A percentile compares a stretch with the other conserved stretches of the same genome.
These are phyloP conservation scores for Cercospora beticola DNA, from an alignment of 2,329 filamentous ascomycete species.

Conservation along the genomic window DNA sequence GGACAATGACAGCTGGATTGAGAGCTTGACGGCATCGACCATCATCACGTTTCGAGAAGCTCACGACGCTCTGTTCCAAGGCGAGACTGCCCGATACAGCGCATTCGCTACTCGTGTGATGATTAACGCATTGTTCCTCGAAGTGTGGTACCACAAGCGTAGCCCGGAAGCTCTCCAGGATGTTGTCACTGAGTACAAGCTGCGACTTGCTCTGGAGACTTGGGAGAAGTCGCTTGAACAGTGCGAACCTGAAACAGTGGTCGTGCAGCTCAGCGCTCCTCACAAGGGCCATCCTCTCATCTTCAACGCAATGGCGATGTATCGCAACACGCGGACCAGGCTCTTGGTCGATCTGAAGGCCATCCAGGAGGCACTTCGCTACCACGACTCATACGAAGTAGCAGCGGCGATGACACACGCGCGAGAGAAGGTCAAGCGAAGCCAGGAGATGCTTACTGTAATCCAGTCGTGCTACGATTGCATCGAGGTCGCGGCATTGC, in stretches of 20 bases:
- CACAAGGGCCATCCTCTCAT: constrained; percentile 95
- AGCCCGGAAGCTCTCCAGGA: constrained; percentile 97
- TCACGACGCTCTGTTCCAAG: constrained; percentile 93
- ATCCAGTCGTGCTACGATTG: constrained; percentile 97
- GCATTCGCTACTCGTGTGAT: constrained; percentile 96
- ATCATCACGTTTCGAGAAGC: constrained; percentile 88
- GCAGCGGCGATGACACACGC: constrained; percentile 94
- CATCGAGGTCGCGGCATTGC: constrained; percentile 90
- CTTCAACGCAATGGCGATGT: constrained; percentile 97
- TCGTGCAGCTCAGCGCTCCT: constrained; percentile 86
- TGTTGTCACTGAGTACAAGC: constrained; percentile 96
- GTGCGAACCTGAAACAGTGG: constrained; percentile 85
- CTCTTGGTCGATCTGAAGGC: constrained; percentile 94
- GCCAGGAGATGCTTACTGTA: constrained; percentile 96
- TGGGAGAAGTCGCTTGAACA: constrained; percentile 96
- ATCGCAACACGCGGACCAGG: constrained; percentile 86
- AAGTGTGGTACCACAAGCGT: constrained; percentile 98
- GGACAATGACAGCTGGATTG: constrained; percentile 81
- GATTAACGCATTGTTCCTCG: constrained; percentile 97
- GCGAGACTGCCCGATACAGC: constrained; percentile 85
- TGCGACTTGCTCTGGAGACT: constrained; percentile 91
- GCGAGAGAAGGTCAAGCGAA: constrained; percentile 89
- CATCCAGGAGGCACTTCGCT: constrained; percentile 92
- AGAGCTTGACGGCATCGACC: constrained; percentile 68
- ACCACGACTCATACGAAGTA: constrained; percentile 96